Conservation (phyloP, 2,329 filamentous ascomycete genomes). For the Bipolaris oryzae region DNA sequence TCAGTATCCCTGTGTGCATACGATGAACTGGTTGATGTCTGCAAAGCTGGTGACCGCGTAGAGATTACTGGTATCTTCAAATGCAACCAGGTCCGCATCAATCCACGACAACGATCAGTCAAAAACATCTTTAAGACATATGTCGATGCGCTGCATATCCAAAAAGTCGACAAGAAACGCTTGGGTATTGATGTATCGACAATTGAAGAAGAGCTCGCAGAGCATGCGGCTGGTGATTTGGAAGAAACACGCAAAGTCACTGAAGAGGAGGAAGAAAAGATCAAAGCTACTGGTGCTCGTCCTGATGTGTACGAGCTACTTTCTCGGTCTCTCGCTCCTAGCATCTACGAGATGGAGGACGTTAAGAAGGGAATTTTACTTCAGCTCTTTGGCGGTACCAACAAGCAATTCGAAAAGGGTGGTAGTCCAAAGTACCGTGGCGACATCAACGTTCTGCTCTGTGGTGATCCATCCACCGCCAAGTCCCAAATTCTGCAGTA, state of each 20-base stretch:
- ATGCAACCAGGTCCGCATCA: slow-evolving; percentile 89
- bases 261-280: slow-evolving; percentile 87
- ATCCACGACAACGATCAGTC: slow-evolving; percentile 87
- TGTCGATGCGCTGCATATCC: slow-evolving; percentile 91
- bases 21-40: slow-evolving; percentile 95
- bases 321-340: slow-evolving; percentile 87
- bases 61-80: slow-evolving; percentile 97
- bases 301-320: slow-evolving; percentile 93
- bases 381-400: slow-evolving; percentile 95
- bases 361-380: slow-evolving; percentile 98
- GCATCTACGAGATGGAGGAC: slow-evolving; percentile 97
- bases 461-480: slow-evolving; percentile 93
- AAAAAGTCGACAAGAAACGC: slow-evolving; percentile 94
- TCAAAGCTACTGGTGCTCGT: slow-evolving; percentile 77
- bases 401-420: slow-evolving; percentile 96
- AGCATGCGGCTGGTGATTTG: slow-evolving; percentile 71
- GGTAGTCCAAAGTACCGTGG: slow-evolving; percentile 94
- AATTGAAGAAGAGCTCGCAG: slow-evolving; percentile 80
- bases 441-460: slow-evolving; percentile 96
- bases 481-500: slow-evolving; percentile 96
- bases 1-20: slow-evolving; percentile 96
- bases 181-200: slow-evolving; percentile 91
- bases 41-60: slow-evolving; percentile 95
- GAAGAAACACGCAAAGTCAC: slow-evolving; percentile 84
- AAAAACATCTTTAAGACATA: slow-evolving; percentile 99